A percentile compares a stretch with the other conserved stretches of the same genome.
phyloP scores from a whole-genome alignment of 176 grass and related monocot genomes.

The Oryza officinalis region DNA sequence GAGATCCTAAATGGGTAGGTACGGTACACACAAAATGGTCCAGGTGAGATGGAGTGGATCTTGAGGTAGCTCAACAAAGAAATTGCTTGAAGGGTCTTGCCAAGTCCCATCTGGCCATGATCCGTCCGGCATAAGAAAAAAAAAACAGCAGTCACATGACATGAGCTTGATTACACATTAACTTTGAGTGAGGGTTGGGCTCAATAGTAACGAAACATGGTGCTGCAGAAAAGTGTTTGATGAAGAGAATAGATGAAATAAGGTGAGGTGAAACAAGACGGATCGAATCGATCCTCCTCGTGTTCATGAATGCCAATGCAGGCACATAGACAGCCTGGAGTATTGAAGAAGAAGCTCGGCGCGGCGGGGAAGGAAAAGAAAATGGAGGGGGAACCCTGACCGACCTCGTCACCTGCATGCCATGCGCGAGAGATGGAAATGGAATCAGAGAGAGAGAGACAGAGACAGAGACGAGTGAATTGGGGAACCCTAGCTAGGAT shows the following conservation, averaged over 20 bases:
- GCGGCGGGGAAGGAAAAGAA: background rate
- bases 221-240: background rate
- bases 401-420: background rate
- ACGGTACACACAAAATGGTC: slow-evolving; percentile 75
- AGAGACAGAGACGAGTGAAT: background rate
- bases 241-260: background rate
- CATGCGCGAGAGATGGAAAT: background rate
- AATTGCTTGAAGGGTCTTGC: slow-evolving; percentile 94
- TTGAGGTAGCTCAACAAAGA: slow-evolving; percentile 84
- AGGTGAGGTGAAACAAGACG: background rate
- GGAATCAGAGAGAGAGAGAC: too few species aligned
- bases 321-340: background rate
- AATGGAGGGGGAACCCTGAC: too few species aligned
- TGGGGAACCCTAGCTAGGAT: too few species aligned
- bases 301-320: background rate
- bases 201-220: background rate
- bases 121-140: background rate
- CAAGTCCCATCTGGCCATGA: slow-evolving; percentile 80
- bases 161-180: background rate
- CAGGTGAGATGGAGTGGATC: slow-evolving; percentile 47
- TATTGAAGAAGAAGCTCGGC: background rate
- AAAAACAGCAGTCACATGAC: background rate
- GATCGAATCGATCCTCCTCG: too few species aligned
- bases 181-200: background rate
- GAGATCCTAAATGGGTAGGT: background rate